These are phyloP conservation scores for Pseudogymnoascus destructans DNA, from an alignment of 2,329 filamentous ascomycete genomes.

Conservation along the genomic window DNA sequence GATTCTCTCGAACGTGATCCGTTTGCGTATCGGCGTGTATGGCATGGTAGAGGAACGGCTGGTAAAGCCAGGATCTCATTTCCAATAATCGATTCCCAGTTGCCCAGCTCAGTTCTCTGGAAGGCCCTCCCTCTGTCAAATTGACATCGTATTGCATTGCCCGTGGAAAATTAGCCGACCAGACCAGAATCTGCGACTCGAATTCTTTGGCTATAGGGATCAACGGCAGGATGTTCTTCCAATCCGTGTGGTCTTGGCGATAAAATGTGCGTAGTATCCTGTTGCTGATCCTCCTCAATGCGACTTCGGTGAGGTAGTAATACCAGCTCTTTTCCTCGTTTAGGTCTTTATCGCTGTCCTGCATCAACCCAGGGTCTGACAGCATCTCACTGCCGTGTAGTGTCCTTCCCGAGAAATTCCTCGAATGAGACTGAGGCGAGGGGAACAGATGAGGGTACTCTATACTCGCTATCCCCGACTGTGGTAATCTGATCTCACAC, in stretches of 20 bases:
- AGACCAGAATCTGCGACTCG: constrained; percentile 21
- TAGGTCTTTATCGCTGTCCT: background rate
- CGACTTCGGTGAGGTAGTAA: constrained; percentile 33
- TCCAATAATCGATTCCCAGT: constrained; percentile 19
- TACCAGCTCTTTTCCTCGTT: constrained; percentile 31
- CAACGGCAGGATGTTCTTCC: constrained; percentile 20
- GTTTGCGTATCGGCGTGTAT: constrained; percentile 16
- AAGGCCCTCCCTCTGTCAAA: constrained; percentile 15
- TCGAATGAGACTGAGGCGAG: constrained; percentile 18
- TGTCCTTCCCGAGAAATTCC: background rate
- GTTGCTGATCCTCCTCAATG: constrained; percentile 31
- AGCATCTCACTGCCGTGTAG: background rate
- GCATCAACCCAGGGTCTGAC: background rate
- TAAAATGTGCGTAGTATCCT: constrained; percentile 29
- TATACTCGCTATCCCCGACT: constrained; percentile 26
- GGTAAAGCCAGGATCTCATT: constrained; percentile 23
- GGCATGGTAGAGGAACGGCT: constrained; percentile 24
- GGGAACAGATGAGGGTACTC: constrained; percentile 27
- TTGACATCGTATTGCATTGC: constrained; percentile 20
- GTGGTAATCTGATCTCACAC: constrained; percentile 29
- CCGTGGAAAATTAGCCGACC: constrained; percentile 23
- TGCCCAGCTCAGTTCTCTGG: constrained; percentile 20
- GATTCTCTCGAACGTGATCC: background rate
- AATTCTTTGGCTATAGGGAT: constrained; percentile 23
- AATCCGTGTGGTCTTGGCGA: constrained; percentile 14